Conservation (phyloP, 1,139 yeast genomes). For the Pichia norvegensis region DNA sequence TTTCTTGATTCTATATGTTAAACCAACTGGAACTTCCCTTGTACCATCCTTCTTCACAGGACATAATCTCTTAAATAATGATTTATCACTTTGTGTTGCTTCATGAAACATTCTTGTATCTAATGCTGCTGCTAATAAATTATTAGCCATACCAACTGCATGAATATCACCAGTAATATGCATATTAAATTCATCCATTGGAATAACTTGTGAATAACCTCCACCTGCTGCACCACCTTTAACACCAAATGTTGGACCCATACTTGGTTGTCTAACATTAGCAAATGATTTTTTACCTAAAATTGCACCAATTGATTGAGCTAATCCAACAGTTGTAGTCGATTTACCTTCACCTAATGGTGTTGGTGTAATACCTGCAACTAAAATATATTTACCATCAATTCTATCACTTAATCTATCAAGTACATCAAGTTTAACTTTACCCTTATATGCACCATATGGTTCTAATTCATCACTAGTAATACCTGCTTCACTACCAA, state of each 20-base stretch:
- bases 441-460: constrained; percentile 88
- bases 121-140: constrained; percentile 92
- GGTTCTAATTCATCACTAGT: constrained; percentile 79
- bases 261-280: constrained; percentile 94
- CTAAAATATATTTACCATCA: constrained; percentile 86
- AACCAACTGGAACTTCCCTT: constrained; percentile 69
- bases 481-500: constrained; percentile 82
- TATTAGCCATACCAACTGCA: constrained; percentile 94
- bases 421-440: constrained; percentile 67
- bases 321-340: constrained; percentile 93
- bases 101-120: constrained; percentile 98
- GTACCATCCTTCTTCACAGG: constrained; percentile 74
- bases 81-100: constrained; percentile 82
- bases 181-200: constrained; percentile 98
- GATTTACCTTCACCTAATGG: constrained; percentile 98
- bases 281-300: constrained; percentile 83
- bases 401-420: constrained; percentile 60
- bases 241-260: constrained; percentile 99
- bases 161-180: constrained; percentile 98
- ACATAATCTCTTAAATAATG: constrained; percentile 78
- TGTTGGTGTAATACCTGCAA: constrained; percentile 97
- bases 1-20: constrained; percentile 71
- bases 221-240: constrained; percentile 99
- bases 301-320: constrained; percentile 94
- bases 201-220: constrained; percentile 96